Conservation (phyloP, 2,329 filamentous ascomycete genomes). For the Pyrenophora tritici-repentis region DNA sequence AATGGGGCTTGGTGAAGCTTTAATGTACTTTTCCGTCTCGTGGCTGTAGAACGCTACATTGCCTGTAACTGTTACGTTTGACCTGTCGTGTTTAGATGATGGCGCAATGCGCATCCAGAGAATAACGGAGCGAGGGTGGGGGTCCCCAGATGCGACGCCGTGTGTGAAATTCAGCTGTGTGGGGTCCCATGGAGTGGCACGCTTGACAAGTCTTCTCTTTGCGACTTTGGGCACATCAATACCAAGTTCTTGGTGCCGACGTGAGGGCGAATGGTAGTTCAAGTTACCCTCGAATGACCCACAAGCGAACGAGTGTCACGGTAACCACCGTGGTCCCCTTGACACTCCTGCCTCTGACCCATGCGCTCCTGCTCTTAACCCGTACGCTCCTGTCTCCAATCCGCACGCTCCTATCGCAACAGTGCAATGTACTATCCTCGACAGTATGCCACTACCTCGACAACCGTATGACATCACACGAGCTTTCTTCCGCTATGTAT, state of each 20-base stretch:
- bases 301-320: slow-evolving; percentile 13
- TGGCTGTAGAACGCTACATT: slow-evolving; percentile 59
- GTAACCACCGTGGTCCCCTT: too few relatives aligned
- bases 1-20: slow-evolving; percentile 63
- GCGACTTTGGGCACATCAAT: slow-evolving; percentile 65
- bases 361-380: too few relatives aligned
- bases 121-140: slow-evolving; percentile 50
- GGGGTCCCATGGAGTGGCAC: slow-evolving; percentile 45
- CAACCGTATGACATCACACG: too few relatives aligned
- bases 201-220: slow-evolving; percentile 52
- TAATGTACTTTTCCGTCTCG: slow-evolving; percentile 58
- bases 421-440: too few relatives aligned
- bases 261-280: slow-evolving; percentile 69
- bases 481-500: too few relatives aligned
- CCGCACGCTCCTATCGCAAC: too few relatives aligned
- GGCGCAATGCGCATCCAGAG: slow-evolving; percentile 47
- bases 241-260: slow-evolving; percentile 65
- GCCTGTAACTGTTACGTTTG: slow-evolving; percentile 60
- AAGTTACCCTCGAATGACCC: slow-evolving; percentile 55
- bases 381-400: too few relatives aligned
- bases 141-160: slow-evolving; percentile 57
- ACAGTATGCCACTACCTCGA: too few relatives aligned
- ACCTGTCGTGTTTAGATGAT: slow-evolving; percentile 46
- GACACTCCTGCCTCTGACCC: too few relatives aligned
- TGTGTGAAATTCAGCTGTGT: slow-evolving; percentile 43